Evolutionary conservation across 2,329 filamentous ascomycete genomes (phyloP), one percentile per base, ranked within the genome.

Genomic region (Dothideomycetidae sp.): DNA sequence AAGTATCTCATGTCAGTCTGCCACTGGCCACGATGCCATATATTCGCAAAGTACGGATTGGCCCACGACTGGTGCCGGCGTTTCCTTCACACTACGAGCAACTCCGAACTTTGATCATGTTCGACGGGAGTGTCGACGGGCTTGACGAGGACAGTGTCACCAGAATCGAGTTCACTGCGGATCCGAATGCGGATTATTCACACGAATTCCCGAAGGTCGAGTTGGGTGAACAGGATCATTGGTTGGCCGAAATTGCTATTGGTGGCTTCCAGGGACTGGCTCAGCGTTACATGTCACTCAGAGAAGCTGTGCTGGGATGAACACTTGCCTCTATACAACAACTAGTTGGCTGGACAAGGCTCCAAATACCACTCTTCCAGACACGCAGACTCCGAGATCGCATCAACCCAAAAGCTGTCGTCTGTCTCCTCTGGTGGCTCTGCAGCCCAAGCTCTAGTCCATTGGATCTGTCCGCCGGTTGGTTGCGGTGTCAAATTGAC

Each of bases 71-170:
- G 3, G 29, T 38, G 12, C 36, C 36, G 9, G 36, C 36, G 5
- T 38, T 38, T 29, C 36, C 36, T 7, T 31, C 29, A 3, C 28
- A 32, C 13, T 38, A 32, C 15, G 36, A 38, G 29, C 36, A 38
- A 12, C 18, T 38, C 12, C 29, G 36, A 9, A 19, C 36, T 2
- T 16, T 38, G 18, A 14, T 38, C 14, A 16, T 14, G 29, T 38
- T 31, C 12, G 36, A 38, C 18, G 36, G 36, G 10, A 15, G 17
- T n/a, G 16, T 28, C 5, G 28, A 38, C 14, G 29, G 17, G 4
- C 5, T 38, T 11, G 10, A 31, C 26, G 30, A 31, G n/a, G 12
- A 13, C 12, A 18, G 26, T 10, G 26, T n/a, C 11, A 9, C 18
- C 5, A 31, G 7, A 11, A 14, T 15, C 3, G 35, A 37, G 21